A percentile compares a stretch with the other conserved stretches of the same genome.
Evolutionary conservation across 257 asterid species (phyloP).

Genomic region (Ballota nigra): DNA sequence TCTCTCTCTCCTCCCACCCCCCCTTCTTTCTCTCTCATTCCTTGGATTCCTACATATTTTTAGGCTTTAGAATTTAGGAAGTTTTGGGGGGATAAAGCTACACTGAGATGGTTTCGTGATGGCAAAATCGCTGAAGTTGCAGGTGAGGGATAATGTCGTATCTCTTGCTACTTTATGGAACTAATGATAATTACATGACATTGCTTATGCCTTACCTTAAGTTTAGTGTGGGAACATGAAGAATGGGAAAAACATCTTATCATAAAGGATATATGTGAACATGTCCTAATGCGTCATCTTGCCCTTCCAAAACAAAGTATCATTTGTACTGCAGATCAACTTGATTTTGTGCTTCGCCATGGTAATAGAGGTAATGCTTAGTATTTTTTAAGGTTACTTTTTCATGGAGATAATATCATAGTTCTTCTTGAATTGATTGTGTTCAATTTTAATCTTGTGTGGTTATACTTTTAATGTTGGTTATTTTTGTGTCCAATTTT

Average conservation of each 20-base stretch:
- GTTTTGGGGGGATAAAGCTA: constrained; percentile 96
- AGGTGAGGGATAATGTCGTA: constrained; percentile 48
- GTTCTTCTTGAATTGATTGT: too few relatives aligned
- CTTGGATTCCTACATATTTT: constrained; percentile 12
- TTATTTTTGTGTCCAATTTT: too few relatives aligned
- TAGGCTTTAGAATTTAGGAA: constrained; percentile 88
- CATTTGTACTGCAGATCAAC: constrained; percentile 71
- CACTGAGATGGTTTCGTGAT: constrained; percentile 87
- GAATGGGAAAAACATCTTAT: constrained; percentile 89
- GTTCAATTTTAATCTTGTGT: too few relatives aligned
- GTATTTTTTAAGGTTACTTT: constrained; percentile 1
- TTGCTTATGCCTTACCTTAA: constrained; percentile 14
- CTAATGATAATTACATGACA: constrained; percentile 15
- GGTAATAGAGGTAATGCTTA: constrained; percentile 58
- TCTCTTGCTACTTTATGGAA: constrained; percentile 22
- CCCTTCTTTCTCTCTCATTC: neutral
- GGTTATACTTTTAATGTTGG: too few relatives aligned
- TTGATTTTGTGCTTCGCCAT: constrained; percentile 75
- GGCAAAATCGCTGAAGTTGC: constrained; percentile 93
- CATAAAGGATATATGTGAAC: constrained; percentile 69
- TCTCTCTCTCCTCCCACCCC: neutral
- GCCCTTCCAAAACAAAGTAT: constrained; percentile 69
- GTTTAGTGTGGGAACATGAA: constrained; percentile 75
- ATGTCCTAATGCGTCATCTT: constrained; percentile 76
- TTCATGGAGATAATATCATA: neutral